Conservation (phyloP, 139 green algal genomes). For the Astrephomene gubernaculifera region DNA sequence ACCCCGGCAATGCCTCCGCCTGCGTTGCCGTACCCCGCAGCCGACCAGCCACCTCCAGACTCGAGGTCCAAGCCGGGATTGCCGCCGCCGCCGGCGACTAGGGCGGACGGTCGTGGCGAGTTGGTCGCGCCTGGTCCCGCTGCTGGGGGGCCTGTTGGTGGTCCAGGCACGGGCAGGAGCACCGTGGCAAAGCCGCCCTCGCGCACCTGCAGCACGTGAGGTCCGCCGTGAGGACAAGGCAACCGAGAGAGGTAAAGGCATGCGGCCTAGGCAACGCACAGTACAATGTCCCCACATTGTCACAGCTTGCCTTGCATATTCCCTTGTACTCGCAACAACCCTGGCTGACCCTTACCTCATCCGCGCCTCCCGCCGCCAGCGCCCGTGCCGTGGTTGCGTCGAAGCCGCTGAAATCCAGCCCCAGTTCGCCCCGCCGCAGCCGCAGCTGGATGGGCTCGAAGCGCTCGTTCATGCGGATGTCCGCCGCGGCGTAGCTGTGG, state of each 20-base stretch:
- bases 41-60: no score
- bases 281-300: no score
- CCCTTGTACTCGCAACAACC: no score
- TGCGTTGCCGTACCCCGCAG: no score
- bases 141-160: neutral
- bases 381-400: conserved; percentile 30
- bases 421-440: conserved; percentile 38
- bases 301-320: no score
- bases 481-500: conserved; percentile 39
- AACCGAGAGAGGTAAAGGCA: no score
- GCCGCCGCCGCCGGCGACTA: no score
- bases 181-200: conserved; percentile 33
- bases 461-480: conserved; percentile 61
- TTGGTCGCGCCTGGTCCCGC: no score
- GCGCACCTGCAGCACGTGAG: neutral
- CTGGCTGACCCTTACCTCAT: neutral
- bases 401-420: conserved; percentile 47
- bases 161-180: conserved; percentile 24
- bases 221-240: no score
- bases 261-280: no score
- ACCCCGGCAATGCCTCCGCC: no score
- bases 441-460: conserved; percentile 52
- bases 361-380: conserved; percentile 6
- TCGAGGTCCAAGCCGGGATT: no score
- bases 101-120: neutral